These are phyloP conservation scores for Neofusicoccum sp. DNA, from an alignment of 2,329 filamentous ascomycete species.

Conservation along the genomic window DNA sequence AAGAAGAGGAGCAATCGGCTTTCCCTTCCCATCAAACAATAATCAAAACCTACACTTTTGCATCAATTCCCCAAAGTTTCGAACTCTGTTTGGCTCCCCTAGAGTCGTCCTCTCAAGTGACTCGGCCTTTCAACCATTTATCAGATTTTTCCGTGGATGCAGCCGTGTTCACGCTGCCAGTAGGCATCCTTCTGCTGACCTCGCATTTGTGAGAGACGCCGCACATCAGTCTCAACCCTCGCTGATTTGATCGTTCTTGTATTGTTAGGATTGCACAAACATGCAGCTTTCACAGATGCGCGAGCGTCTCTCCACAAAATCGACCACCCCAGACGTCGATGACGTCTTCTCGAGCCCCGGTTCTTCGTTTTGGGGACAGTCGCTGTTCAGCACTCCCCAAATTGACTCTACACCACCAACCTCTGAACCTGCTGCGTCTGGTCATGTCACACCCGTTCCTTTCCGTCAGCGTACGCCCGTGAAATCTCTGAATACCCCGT, in stretches of 20 bases:
- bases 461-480: neutral
- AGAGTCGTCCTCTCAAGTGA: neutral
- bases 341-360: neutral
- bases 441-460: neutral
- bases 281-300: neutral
- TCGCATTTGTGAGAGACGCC: neutral
- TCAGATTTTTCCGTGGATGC: neutral
- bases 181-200: too few species aligned
- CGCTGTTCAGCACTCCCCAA: neutral
- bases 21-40: neutral
- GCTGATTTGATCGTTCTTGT: neutral
- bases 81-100: neutral
- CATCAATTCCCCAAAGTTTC: neutral
- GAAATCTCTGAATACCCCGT: neutral
- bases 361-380: neutral
- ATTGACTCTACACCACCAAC: neutral
- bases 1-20: neutral
- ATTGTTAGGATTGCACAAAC: neutral
- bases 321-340: neutral
- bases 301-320: neutral
- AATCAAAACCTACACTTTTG: neutral
- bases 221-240: neutral
- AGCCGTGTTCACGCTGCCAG: too few species aligned
- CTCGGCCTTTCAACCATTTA: neutral
- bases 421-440: neutral